phyloP scores from a whole-genome alignment of 345 rosid species.

The Populus pruinosa region DNA sequence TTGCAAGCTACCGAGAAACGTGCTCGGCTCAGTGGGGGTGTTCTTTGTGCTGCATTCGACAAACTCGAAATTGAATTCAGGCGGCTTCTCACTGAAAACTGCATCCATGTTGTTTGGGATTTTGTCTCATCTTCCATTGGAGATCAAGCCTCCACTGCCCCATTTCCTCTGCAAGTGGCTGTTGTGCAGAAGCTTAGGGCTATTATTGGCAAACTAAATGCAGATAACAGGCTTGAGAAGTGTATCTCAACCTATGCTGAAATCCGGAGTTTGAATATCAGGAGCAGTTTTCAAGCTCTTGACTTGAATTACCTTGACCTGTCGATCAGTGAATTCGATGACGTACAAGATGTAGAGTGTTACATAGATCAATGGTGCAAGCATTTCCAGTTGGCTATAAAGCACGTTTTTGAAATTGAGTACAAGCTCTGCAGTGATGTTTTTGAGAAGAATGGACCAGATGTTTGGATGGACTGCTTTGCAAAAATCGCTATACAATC shows the following conservation, averaged over 20 bases:
- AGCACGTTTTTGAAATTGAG: conserved; percentile 48
- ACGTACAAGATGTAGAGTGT: conserved; percentile 39
- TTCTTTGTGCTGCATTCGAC: conserved; percentile 41
- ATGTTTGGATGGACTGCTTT: conserved; percentile 41
- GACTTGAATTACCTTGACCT: conserved; percentile 46
- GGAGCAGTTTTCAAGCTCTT: conserved; percentile 35
- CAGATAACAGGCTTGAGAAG: conserved; percentile 30
- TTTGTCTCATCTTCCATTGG: conserved; percentile 4
- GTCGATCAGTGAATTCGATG: conserved; percentile 40
- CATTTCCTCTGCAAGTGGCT: conserved; percentile 22
- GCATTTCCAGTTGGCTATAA: conserved; percentile 51
- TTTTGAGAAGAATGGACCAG: conserved; percentile 31
- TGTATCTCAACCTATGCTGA: conserved; percentile 38
- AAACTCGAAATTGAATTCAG: conserved; percentile 52
- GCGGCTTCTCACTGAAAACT: conserved; percentile 41
- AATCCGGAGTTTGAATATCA: conserved; percentile 37
- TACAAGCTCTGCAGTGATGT: conserved; percentile 44
- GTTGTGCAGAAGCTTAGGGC: conserved; percentile 42
- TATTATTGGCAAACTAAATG: conserved; percentile 39
- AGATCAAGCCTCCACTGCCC: conserved; percentile 9
- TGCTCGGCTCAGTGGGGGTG: conserved; percentile 42
- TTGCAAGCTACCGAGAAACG: conserved; percentile 36
- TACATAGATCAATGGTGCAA: conserved; percentile 50
- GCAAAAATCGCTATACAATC: conserved; percentile 50
- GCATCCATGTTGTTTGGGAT: conserved; percentile 12